These are phyloP conservation scores for Haematococcus sp. DNA, from an alignment of 139 green algal genomes.

Conservation along the genomic window DNA sequence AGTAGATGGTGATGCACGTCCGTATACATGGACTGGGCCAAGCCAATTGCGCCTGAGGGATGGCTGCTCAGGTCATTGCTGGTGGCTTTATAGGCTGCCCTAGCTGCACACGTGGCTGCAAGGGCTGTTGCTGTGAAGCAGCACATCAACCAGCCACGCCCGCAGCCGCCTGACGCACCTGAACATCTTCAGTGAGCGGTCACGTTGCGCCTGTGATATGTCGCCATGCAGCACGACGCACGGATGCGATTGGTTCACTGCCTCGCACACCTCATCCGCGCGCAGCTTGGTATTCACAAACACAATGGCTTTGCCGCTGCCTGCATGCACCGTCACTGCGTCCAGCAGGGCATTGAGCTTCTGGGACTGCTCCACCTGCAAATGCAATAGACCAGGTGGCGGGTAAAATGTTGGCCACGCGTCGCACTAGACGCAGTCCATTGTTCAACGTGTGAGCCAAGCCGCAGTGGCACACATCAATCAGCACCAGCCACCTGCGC, in stretches of 20 bases:
- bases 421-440: too few species aligned
- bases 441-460: too few species aligned
- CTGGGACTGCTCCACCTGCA: constrained; percentile 29
- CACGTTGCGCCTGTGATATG: constrained; percentile 81
- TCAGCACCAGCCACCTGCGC: not conserved
- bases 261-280: constrained; percentile 77
- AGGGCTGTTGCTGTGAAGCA: too few species aligned
- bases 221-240: constrained; percentile 89
- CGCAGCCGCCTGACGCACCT: not conserved
- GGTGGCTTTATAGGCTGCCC: not conserved
- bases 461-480: too few species aligned
- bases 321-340: constrained; percentile 80
- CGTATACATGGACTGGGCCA: too few species aligned
- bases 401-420: too few species aligned
- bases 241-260: constrained; percentile 50
- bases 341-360: constrained; percentile 79
- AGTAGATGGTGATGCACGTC: too few species aligned
- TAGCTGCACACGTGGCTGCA: too few species aligned
- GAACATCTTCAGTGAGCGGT: constrained; percentile 36
- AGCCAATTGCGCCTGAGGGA: too few species aligned
- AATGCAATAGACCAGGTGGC: too few species aligned
- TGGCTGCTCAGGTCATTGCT: too few species aligned
- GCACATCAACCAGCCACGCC: too few species aligned
- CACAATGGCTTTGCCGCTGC: constrained; percentile 86
- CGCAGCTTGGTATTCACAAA: constrained; percentile 95